Evolutionary conservation across 1,284 basidiomycete genomes (phyloP), one percentile per base, ranked within the genome.

Genomic region (Melampsora larici-populina): DNA sequence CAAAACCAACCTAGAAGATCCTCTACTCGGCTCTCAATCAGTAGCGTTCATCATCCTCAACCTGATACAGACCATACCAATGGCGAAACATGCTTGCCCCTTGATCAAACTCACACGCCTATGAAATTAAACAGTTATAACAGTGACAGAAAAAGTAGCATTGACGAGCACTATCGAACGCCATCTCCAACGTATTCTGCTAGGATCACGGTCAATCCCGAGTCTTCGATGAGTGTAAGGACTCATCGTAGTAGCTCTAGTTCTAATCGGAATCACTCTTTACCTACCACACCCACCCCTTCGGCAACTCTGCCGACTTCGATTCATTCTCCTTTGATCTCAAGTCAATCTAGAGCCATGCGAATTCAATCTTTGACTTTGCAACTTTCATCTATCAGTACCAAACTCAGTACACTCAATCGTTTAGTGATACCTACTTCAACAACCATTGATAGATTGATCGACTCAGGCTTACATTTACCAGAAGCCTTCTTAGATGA

Each of bases 401-500:
- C 74, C 40, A 76, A 76, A 46, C 60, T 76, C 43, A 64, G 69
- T 36, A 60, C 74, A 17, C 65, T 76, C 26, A 69, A 58, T 69
- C 74, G 74, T 33, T 58, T 65, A 17, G 26, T 69, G 31, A 26
- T 69, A 9, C 74, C 66, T 29, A 76, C 74, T 29, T 76, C 74
- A 15, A 48, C 51, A 21, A 76, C 65, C n/a, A 68, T 76, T 29
- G 74, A 76, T 26, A 60, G 65, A 46, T 55, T 76, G 8, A 68
- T 76, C 40, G 74, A 76, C 29, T 69, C 66, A 26, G 65, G 66
- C 40, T 49, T 69, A 40, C 72, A 75, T 67, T 46, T 76, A 36
- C 74, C 74, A 26, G 74, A 76, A 48, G 55, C 67, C 24, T 76
- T 76, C 33, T 64, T 76, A 29, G 74, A 76, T 69, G 49, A 68